phyloP scores from a whole-genome alignment of 2,329 filamentous ascomycete genomes.

The Verticillium nubilum region DNA sequence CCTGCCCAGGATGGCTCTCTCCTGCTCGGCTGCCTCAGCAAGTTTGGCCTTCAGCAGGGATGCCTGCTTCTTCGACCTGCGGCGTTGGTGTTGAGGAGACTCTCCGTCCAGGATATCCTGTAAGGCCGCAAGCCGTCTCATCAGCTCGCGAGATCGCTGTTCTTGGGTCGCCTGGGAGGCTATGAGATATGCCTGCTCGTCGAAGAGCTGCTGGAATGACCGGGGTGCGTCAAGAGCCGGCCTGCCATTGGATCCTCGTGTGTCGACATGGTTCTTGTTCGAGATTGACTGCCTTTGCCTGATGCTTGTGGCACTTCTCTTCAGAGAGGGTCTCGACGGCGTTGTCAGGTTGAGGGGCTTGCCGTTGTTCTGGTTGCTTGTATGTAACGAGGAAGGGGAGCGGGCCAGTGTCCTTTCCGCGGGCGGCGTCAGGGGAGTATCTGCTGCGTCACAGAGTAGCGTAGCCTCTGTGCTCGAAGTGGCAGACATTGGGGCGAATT shows the following conservation, averaged over 20 bases:
- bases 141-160: constrained; percentile 28
- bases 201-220: constrained; percentile 32
- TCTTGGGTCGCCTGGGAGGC: constrained; percentile 34
- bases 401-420: neutral
- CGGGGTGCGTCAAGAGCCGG: neutral
- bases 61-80: constrained; percentile 33
- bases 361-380: neutral
- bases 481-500: neutral
- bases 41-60: constrained; percentile 36
- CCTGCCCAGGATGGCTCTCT: constrained; percentile 36
- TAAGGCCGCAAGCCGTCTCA: constrained; percentile 28
- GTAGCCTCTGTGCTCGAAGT: neutral
- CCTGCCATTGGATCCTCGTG: neutral
- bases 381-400: neutral
- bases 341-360: neutral
- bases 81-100: constrained; percentile 14
- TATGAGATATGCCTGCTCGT: constrained; percentile 41
- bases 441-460: neutral
- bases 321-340: neutral
- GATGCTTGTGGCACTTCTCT: neutral
- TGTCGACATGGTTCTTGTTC: neutral
- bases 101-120: constrained; percentile 23
- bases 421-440: neutral
- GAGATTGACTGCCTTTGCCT: neutral
- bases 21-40: constrained; percentile 37